A percentile compares a stretch with the other conserved stretches of the same genome.
phyloP scores from a whole-genome alignment of 371 early-diverging fungal genomes.

The Mucor sp. region DNA sequence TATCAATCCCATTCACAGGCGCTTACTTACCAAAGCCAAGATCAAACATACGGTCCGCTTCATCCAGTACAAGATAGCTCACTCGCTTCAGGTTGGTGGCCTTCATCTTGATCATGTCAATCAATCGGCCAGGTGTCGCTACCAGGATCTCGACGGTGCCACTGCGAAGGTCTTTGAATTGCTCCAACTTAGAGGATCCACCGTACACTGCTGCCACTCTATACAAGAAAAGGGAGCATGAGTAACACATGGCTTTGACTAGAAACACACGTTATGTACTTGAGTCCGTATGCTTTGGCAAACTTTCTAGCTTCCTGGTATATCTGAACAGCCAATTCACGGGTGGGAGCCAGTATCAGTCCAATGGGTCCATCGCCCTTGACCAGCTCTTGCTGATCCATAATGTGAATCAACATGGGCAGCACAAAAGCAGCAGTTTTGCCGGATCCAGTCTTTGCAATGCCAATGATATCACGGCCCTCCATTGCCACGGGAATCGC shows the following conservation, averaged over 20 bases:
- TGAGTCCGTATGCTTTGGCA: conserved; percentile 73
- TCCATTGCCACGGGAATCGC: conserved; percentile 76
- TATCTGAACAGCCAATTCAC: conserved; percentile 93
- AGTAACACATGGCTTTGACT: background rate
- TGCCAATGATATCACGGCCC: conserved; percentile 85
- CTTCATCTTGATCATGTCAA: conserved; percentile 92
- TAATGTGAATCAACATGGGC: conserved; percentile 89
- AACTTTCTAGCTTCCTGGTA: conserved; percentile 80
- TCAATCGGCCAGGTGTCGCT: conserved; percentile 95
- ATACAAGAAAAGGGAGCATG: background rate
- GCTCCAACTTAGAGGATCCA: conserved; percentile 88
- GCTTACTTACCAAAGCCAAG: conserved; percentile 89
- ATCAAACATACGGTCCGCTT: conserved; percentile 96
- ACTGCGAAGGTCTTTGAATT: conserved; percentile 82
- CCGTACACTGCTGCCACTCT: conserved; percentile 85
- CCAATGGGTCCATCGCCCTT: conserved; percentile 78
- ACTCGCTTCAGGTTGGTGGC: conserved; percentile 89
- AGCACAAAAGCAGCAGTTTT: conserved; percentile 77
- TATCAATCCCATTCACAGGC: too few relatives aligned
- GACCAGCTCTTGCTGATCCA: conserved; percentile 74
- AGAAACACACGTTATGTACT: conserved; percentile 16
- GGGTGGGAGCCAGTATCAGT: conserved; percentile 79
- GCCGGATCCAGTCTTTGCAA: conserved; percentile 88
- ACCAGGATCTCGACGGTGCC: conserved; percentile 89
- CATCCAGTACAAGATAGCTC: conserved; percentile 93